Evolutionary conservation across 2,329 filamentous ascomycete genomes (phyloP).

Genomic region (Trichoderma citrinoviride): DNA sequence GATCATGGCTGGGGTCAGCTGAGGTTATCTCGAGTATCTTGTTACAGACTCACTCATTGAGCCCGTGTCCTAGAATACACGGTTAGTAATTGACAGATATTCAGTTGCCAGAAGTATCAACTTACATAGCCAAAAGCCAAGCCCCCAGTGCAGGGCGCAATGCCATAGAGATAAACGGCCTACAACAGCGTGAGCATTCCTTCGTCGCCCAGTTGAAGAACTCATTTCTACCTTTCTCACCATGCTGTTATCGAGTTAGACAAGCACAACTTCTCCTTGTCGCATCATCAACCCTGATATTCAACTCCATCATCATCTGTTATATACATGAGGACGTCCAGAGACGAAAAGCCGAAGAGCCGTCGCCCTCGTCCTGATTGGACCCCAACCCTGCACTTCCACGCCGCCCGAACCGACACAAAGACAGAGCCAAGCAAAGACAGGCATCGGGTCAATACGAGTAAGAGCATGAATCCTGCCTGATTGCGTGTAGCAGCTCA

Average conservation of each 20-base stretch:
- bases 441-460: too few relatives aligned
- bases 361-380: conserved; percentile 7
- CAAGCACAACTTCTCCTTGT: neutral
- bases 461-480: too few relatives aligned
- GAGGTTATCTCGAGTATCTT: neutral
- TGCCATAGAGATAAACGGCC: conserved; percentile 18
- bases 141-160: conserved; percentile 20
- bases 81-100: neutral
- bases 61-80: conserved; percentile 13
- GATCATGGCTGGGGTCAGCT: neutral
- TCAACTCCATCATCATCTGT: neutral
- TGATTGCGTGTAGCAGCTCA: too few relatives aligned
- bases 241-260: neutral
- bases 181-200: neutral
- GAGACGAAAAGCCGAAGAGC: conserved; percentile 7
- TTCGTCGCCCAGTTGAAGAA: neutral
- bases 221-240: conserved; percentile 10
- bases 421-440: too few relatives aligned
- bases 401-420: neutral
- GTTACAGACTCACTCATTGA: conserved; percentile 16
- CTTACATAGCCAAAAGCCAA: conserved; percentile 23
- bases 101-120: neutral
- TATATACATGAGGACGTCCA: conserved; percentile 2
- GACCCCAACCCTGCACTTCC: neutral
- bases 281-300: neutral